Conservation (phyloP, 108 stramenopile genomes). For the Stephanodiscus triporus region DNA sequence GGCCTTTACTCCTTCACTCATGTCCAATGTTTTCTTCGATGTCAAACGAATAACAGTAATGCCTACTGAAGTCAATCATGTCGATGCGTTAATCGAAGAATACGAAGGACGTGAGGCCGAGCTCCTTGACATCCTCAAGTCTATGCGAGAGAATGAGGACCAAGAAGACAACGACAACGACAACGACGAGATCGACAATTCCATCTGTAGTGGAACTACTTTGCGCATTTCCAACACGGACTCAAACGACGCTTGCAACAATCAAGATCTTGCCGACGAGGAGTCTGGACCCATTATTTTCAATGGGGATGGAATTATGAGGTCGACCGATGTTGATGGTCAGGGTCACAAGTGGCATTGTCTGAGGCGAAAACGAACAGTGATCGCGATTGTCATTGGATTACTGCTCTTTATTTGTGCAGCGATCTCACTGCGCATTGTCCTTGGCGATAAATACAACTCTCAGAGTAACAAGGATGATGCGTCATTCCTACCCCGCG, state of each 20-base stretch:
- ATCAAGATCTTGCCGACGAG: not conserved
- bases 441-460: not conserved
- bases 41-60: constrained; percentile 2
- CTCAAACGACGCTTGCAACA: not conserved
- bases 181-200: not conserved
- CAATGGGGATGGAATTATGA: not conserved
- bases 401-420: not conserved
- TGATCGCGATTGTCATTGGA: not conserved
- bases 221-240: not conserved
- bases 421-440: not conserved
- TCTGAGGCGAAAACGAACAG: not conserved
- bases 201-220: constrained; percentile 1
- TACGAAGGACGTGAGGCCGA: constrained; percentile 29
- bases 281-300: not conserved
- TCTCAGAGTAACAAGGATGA: not conserved
- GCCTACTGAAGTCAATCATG: constrained; percentile 24
- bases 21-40: not conserved
- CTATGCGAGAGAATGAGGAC: constrained; percentile 21
- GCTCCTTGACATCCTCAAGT: constrained; percentile 24
- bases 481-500: constrained; percentile 1
- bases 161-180: not conserved
- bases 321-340: not conserved
- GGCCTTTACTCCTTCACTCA: not conserved
- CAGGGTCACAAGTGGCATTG: not conserved
- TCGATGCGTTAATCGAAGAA: constrained; percentile 32